Conservation (phyloP, 768 basidiomycete species). For the Lentinus tigrinus region DNA sequence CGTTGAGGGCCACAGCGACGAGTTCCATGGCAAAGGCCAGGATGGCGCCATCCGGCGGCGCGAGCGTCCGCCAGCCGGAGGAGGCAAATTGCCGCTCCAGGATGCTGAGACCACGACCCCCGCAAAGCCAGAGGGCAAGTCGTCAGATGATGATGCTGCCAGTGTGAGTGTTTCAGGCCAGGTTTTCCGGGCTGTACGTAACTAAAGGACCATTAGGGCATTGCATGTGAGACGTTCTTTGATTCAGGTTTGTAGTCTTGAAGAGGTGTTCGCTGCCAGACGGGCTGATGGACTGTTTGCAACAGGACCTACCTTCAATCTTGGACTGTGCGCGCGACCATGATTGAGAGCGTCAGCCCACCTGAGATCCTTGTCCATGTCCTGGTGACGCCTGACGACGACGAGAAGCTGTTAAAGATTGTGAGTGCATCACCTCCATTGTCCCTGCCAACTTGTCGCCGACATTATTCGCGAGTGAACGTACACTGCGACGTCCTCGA, state of each 20-base stretch:
- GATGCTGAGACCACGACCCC: slow-evolving; percentile 40
- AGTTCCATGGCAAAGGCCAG: slow-evolving; percentile 23
- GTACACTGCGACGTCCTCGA: slow-evolving; percentile 75
- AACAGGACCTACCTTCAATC: slow-evolving; percentile 63
- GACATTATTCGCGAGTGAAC: slow-evolving; percentile 72
- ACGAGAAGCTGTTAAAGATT: slow-evolving; percentile 81
- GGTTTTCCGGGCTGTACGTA: not conserved
- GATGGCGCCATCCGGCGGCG: slow-evolving; percentile 19
- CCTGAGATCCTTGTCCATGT: slow-evolving; percentile 83
- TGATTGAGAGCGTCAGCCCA: slow-evolving; percentile 77
- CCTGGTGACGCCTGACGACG: slow-evolving; percentile 73
- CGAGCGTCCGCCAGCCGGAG: slow-evolving; percentile 22
- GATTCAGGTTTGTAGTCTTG: slow-evolving; percentile 54
- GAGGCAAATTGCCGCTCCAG: slow-evolving; percentile 26
- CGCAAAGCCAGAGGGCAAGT: slow-evolving; percentile 10
- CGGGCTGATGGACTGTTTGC: slow-evolving; percentile 36
- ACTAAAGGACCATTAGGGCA: slow-evolving; percentile 47
- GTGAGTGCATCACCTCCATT: slow-evolving; percentile 40
- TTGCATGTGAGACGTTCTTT: slow-evolving; percentile 80
- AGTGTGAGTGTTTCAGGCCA: slow-evolving; percentile 34
- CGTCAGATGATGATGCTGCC: slow-evolving; percentile 58
- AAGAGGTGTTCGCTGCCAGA: not conserved
- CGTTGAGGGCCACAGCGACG: slow-evolving; percentile 28
- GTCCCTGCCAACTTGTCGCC: not conserved
- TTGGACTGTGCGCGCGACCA: slow-evolving; percentile 62